These are phyloP conservation scores for Colletotrichum plurivorum DNA, from an alignment of 2,329 filamentous ascomycete species.

Conservation along the genomic window DNA sequence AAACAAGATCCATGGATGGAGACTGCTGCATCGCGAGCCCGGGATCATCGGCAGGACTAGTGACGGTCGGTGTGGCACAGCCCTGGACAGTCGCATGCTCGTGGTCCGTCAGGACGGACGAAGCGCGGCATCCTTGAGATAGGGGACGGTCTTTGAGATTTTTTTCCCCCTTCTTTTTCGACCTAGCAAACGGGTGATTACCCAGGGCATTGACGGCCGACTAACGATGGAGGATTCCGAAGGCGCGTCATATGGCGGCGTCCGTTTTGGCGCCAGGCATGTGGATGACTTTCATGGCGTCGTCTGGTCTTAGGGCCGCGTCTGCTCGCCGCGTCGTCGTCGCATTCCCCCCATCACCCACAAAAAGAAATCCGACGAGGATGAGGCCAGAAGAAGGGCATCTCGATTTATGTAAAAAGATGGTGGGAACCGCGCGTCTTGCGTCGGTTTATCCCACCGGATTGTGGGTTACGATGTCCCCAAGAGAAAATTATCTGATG, in stretches of 20 bases:
- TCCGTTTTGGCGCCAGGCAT: not conserved
- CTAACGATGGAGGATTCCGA: slow-evolving; percentile 7
- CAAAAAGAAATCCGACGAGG: not conserved
- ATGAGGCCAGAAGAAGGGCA: slow-evolving; percentile 1
- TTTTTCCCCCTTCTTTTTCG: too few species aligned
- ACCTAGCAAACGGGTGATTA: not conserved
- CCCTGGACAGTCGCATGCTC: slow-evolving; percentile 12
- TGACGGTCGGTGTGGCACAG: slow-evolving; percentile 31
- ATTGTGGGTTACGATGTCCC: slow-evolving; percentile 27
- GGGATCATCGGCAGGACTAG: slow-evolving; percentile 32
- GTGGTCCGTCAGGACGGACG: not conserved
- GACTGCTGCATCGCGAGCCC: slow-evolving; percentile 15
- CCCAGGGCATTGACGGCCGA: slow-evolving; percentile 6
- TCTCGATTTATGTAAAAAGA: slow-evolving; percentile 5
- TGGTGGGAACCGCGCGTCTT: slow-evolving; percentile 27
- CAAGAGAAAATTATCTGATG: slow-evolving; percentile 36
- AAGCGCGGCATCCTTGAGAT: not conserved
- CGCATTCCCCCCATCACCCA: slow-evolving; percentile 14
- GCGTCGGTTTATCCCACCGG: slow-evolving; percentile 23
- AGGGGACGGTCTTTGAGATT: too few species aligned
- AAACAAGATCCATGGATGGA: slow-evolving; percentile 37
- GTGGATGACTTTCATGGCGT: not conserved
- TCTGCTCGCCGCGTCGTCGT: not conserved
- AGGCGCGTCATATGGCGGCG: not conserved
- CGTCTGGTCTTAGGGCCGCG: not conserved